Evolutionary conservation across 192 early-diverging fungal genomes (phyloP).

Genomic region (Gryganskiella cystojenkinii): DNA sequence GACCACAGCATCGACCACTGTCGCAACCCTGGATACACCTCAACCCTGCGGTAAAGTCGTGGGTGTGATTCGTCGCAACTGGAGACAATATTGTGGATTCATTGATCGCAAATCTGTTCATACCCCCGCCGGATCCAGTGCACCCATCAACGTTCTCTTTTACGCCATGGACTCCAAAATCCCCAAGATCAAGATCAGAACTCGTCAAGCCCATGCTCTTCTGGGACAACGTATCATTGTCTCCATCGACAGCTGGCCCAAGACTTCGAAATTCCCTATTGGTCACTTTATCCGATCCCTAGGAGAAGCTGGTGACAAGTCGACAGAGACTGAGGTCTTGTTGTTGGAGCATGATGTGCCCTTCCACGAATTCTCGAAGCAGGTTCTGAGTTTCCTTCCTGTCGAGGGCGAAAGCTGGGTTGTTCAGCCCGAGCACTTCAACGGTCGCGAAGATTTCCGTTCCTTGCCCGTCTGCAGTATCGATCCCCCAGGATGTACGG

Average conservation of each 20-base stretch:
- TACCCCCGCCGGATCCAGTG: slow-evolving; percentile 65
- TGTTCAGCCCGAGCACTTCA: slow-evolving; percentile 76
- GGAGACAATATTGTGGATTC: slow-evolving; percentile 93
- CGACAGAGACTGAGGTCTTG: slow-evolving; percentile 96
- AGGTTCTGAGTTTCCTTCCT: slow-evolving; percentile 87
- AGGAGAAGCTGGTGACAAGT: slow-evolving; percentile 94
- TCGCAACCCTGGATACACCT: slow-evolving; percentile 52
- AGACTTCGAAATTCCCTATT: slow-evolving; percentile 79
- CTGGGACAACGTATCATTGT: slow-evolving; percentile 92
- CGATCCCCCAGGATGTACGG: slow-evolving; percentile 99
- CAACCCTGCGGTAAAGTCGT: slow-evolving; percentile 91
- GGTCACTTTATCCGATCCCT: slow-evolving; percentile 95
- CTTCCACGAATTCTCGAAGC: slow-evolving; percentile 90
- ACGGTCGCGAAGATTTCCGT: slow-evolving; percentile 84
- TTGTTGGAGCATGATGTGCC: slow-evolving; percentile 97
- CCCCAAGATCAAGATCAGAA: slow-evolving; percentile 94
- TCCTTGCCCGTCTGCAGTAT: slow-evolving; percentile 92
- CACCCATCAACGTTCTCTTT: slow-evolving; percentile 81
- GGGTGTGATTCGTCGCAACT: slow-evolving; percentile 94
- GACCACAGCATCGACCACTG: slow-evolving; percentile 75
- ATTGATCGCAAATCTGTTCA: slow-evolving; percentile 78
- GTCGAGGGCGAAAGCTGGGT: slow-evolving; percentile 89
- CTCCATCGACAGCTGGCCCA: slow-evolving; percentile 91
- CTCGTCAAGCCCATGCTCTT: slow-evolving; percentile 84
- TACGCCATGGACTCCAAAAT: slow-evolving; percentile 93